These are phyloP conservation scores for Fusarium nurragi DNA, from an alignment of 2,329 filamentous ascomycete species.

Conservation along the genomic window DNA sequence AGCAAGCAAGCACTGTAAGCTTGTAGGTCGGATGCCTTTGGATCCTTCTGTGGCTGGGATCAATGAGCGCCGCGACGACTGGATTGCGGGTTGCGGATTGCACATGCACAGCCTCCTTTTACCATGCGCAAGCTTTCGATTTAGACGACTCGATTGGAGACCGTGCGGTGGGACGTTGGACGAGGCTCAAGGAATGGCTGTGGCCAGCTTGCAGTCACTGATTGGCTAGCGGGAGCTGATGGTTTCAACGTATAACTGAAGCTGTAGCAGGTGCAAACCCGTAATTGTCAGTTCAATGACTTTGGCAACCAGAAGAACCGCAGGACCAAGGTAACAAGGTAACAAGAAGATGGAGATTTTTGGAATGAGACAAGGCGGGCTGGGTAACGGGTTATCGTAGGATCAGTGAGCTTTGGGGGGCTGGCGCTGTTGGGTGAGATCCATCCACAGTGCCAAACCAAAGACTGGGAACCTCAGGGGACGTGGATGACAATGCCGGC, in stretches of 20 bases:
- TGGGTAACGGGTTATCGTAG: neutral
- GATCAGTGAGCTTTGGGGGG: constrained; percentile 5
- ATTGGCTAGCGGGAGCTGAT: constrained; percentile 34
- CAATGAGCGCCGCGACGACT: constrained; percentile 23
- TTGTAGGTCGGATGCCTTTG: constrained; percentile 6
- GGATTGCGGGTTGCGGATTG: constrained; percentile 22
- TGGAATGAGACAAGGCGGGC: constrained; percentile 6
- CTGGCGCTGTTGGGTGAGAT: constrained; percentile 32
- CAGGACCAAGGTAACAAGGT: neutral
- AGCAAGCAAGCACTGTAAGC: constrained; percentile 28
- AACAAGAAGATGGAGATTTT: neutral
- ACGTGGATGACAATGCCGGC: neutral
- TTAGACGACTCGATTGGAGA: constrained; percentile 25
- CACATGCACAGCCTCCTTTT: constrained; percentile 40
- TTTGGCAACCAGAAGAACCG: too few species aligned
- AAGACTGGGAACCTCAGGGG: constrained; percentile 9
- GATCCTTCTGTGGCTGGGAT: constrained; percentile 28
- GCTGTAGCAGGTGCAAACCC: neutral
- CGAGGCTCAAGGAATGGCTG: constrained; percentile 40
- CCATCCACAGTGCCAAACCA: constrained; percentile 26
- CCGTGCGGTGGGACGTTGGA: constrained; percentile 40
- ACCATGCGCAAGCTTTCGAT: constrained; percentile 28
- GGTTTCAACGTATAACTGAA: constrained; percentile 13
- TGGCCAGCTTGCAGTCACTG: constrained; percentile 43
- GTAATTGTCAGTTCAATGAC: too few species aligned